Evolutionary conservation across 2,329 filamentous ascomycete species (phyloP).

Genomic region (Aspergillus udagawae): DNA sequence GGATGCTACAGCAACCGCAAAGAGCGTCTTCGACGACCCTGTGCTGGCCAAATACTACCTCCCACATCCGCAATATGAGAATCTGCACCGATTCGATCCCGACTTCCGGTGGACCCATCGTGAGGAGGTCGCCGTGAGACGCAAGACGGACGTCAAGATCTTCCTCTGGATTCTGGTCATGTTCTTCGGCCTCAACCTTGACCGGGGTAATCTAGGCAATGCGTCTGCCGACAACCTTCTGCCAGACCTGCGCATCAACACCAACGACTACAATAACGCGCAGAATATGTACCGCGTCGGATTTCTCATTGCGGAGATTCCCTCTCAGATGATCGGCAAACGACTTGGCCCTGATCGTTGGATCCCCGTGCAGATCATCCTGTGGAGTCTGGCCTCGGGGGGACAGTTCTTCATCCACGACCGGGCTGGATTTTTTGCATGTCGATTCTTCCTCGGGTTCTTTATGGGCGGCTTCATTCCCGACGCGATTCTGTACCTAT

Average conservation of each 20-base stretch:
- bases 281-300: slow-evolving; percentile 27
- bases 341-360: slow-evolving; percentile 24
- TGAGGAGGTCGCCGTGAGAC: slow-evolving; percentile 20
- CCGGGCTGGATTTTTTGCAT: slow-evolving; percentile 38
- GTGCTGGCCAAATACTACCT: slow-evolving; percentile 31
- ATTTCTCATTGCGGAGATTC: slow-evolving; percentile 29
- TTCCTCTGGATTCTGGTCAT: slow-evolving; percentile 46
- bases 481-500: slow-evolving; percentile 34
- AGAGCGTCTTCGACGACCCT: slow-evolving; percentile 43
- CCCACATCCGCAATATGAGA: slow-evolving; percentile 31
- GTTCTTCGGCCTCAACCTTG: slow-evolving; percentile 31
- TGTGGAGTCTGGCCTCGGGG: slow-evolving; percentile 23
- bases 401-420: slow-evolving; percentile 24
- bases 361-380: slow-evolving; percentile 28
- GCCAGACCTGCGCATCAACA: slow-evolving; percentile 22
- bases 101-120: slow-evolving; percentile 25
- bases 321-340: slow-evolving; percentile 30
- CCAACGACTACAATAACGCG: slow-evolving; percentile 30
- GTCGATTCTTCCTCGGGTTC: slow-evolving; percentile 44
- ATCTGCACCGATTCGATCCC: slow-evolving; percentile 35
- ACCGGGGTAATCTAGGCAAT: slow-evolving; percentile 24
- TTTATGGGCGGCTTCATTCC: slow-evolving; percentile 52
- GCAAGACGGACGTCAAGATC: slow-evolving; percentile 31
- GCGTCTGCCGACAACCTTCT: slow-evolving; percentile 26
- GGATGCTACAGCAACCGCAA: neutral